Evolutionary conservation across 192 early-diverging fungal species (phyloP).

Genomic region (Ambispora gerdemannii): DNA sequence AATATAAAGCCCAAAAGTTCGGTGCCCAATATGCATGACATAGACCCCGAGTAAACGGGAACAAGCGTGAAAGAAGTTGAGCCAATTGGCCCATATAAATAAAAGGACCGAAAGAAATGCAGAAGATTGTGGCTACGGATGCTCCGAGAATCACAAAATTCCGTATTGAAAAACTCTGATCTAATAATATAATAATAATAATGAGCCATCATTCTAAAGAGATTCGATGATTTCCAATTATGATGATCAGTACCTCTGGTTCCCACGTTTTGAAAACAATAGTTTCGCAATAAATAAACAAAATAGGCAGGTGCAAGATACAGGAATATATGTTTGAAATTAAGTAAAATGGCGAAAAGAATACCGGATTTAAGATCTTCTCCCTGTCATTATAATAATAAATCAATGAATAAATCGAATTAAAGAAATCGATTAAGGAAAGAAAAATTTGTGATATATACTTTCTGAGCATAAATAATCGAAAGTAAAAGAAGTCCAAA

Average conservation of each 20-base stretch:
- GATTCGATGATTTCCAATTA: no score
- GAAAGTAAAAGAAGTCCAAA: conserved; percentile 85
- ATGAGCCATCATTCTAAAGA: no score
- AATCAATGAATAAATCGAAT: neutral
- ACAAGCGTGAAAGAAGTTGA: conserved; percentile 77
- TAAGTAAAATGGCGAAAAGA: conserved; percentile 83
- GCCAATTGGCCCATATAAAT: conserved; percentile 63
- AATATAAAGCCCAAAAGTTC: conserved; percentile 96
- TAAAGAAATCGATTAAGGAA: neutral
- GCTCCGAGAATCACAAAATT: conserved; percentile 64
- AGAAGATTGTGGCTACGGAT: conserved; percentile 67
- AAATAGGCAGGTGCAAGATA: conserved; percentile 93
- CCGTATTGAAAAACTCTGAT: conserved; percentile 34
- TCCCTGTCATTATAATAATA: conserved; percentile 42
- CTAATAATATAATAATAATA: no score
- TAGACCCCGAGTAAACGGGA: conserved; percentile 95
- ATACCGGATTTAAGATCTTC: conserved; percentile 63
- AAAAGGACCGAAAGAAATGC: conserved; percentile 82
- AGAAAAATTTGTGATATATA: conserved; percentile 6
- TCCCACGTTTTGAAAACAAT: conserved; percentile 50
- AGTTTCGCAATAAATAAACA: conserved; percentile 74
- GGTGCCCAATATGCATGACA: conserved; percentile 97
- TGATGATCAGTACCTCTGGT: neutral
- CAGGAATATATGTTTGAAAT: conserved; percentile 97
- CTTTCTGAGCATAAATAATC: conserved; percentile 60